These are phyloP conservation scores for Allium cepa DNA, from an alignment of 106 monocot genomes.

Conservation along the genomic window DNA sequence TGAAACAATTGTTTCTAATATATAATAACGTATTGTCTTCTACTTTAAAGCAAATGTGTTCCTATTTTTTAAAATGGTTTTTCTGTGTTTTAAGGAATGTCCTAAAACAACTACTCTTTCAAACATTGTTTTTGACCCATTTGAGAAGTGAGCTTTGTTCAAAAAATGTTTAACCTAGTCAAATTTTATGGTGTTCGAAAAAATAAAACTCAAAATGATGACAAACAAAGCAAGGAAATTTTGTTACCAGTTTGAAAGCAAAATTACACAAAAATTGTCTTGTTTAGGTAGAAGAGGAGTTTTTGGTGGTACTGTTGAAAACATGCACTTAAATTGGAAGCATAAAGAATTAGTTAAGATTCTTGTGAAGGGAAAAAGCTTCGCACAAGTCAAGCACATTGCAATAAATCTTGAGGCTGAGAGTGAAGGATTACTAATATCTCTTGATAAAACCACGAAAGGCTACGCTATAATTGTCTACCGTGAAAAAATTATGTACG, in stretches of 20 bases:
- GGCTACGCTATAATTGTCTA: constrained; percentile 84
- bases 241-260: not conserved
- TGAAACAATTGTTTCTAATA: too few species aligned
- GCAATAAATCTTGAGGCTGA: constrained; percentile 93
- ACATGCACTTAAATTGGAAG: constrained; percentile 94
- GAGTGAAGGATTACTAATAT: constrained; percentile 85
- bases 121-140: too few species aligned
- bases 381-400: constrained; percentile 84
- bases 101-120: too few species aligned
- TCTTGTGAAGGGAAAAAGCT: constrained; percentile 73
- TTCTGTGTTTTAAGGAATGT: too few species aligned
- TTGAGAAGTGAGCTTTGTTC: too few species aligned
- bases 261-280: not conserved
- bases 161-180: too few species aligned
- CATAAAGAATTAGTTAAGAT: constrained; percentile 78
- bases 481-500: constrained; percentile 83
- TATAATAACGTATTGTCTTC: too few species aligned
- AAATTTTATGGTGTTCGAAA: too few species aligned
- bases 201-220: too few species aligned
- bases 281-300: constrained; percentile 67
- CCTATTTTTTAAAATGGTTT: too few species aligned
- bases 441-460: constrained; percentile 93
- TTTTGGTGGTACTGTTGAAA: constrained; percentile 85
- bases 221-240: too few species aligned
- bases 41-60: too few species aligned